Base-by-base conservation (phyloP, 2,329 filamentous ascomycete genomes). In the Aspergillus vadensis region DNA sequence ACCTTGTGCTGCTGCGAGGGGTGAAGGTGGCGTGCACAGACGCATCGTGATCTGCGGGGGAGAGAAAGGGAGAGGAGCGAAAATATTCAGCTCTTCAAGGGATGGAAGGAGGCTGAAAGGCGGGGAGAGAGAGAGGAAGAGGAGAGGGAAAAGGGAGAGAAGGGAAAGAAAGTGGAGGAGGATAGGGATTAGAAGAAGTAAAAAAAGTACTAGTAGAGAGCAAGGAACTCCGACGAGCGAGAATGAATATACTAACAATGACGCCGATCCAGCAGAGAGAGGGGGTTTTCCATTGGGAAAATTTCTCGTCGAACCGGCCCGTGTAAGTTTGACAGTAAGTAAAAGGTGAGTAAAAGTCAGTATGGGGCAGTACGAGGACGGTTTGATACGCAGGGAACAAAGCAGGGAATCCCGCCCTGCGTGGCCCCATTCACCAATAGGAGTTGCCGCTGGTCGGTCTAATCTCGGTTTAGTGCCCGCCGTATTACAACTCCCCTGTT, bases 1-100 rank as follows among this genome's bases (percentile, higher is more conserved):
- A 69, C 68, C 67, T 65, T 65, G 63, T 68, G 62, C 63, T 64
- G 62, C 64, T 60, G 59, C 60, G 60, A 41, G 44, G 55, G 55
- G 25, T 41, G 58, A 61, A 57, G 65, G 64, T 64, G 59, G 65
- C 61, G 63, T 70, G 64, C 68, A 69, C 69, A 68, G 68, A 73
- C 72, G 67, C 67, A 68, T 69, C 58, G 39, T 69, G 66, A 65
- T 67, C 63, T 62, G 58, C 47, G 47, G 51, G 59, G 53, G 21
- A 23, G 7, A 14, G 25, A 25, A 27, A 43, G 51, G 44, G 32
- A 36, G 32, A 36, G 32, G 32, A 36, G 32, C 32, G 32, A 36
- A 36, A 36, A 36, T 36, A 17, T 62, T 58, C 61, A 63, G 61
- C 63, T 66, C 57, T 59, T 50, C 47, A 39, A 54, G 48, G 44